Conservation (phyloP, 352 stramenopile genomes). For the Pythium vanterpoolii region DNA sequence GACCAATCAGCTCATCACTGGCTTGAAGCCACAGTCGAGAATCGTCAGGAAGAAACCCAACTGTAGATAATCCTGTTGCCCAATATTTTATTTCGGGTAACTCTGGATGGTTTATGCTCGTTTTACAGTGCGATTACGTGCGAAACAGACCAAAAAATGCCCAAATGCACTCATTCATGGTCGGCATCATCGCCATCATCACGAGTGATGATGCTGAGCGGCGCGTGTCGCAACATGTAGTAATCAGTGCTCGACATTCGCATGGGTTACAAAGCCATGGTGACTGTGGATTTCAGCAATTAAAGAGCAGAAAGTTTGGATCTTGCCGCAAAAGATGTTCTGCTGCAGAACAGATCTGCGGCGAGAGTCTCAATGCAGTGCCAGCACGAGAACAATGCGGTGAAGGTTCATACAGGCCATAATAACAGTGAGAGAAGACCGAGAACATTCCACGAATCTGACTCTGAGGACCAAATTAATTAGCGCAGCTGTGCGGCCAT, state of each 20-base stretch:
- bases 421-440: too few relatives aligned
- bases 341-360: too few relatives aligned
- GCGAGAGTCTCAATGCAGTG: too few relatives aligned
- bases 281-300: too few relatives aligned
- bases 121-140: background rate
- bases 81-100: background rate
- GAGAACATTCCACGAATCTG: too few relatives aligned
- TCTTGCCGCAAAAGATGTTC: too few relatives aligned
- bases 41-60: background rate
- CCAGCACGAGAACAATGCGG: too few relatives aligned
- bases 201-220: conserved; percentile 31
- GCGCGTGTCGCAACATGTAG: conserved; percentile 43
- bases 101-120: background rate
- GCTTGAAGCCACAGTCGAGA: background rate
- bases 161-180: background rate
- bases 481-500: too few relatives aligned
- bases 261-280: conserved; percentile 21
- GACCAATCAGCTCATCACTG: background rate
- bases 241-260: conserved; percentile 37
- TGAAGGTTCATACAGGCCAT: too few relatives aligned
- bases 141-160: background rate
- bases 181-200: conserved; percentile 30
- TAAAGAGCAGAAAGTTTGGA: too few relatives aligned
- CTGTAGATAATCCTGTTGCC: background rate
- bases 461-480: too few relatives aligned